Conservation (phyloP, 2,329 filamentous ascomycete species). For the Diaporthe citriasiana region DNA sequence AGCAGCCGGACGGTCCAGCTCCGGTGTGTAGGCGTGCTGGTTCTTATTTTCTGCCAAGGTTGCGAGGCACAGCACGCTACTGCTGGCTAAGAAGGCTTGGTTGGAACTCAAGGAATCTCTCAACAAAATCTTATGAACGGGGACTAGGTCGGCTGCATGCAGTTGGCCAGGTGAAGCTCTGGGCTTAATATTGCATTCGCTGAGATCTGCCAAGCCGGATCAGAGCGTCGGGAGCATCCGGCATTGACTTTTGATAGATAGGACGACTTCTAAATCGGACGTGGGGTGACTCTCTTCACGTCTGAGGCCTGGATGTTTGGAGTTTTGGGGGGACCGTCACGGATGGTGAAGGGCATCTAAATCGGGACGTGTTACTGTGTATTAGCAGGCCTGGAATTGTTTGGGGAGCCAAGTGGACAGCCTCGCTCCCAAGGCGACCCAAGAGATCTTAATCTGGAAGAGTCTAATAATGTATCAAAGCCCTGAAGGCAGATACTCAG, state of each 20-base stretch:
- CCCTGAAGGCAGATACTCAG: neutral
- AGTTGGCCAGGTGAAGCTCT: conserved; percentile 27
- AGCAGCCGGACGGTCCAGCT: neutral
- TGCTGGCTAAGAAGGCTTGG: conserved; percentile 26
- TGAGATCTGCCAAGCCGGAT: conserved; percentile 27
- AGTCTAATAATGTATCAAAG: conserved; percentile 21
- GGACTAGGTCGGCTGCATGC: conserved; percentile 10
- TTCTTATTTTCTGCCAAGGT: conserved; percentile 15
- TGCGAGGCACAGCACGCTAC: conserved; percentile 8
- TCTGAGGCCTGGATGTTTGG: conserved; percentile 27
- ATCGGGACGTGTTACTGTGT: neutral
- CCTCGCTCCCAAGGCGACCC: conserved; percentile 17
- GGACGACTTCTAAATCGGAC: conserved; percentile 27
- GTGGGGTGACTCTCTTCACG: conserved; percentile 7
- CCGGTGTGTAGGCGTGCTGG: neutral
- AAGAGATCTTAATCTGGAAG: conserved; percentile 14
- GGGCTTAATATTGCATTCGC: conserved; percentile 26
- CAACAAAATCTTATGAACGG: conserved; percentile 24
- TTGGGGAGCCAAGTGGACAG: neutral
- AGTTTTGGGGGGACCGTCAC: conserved; percentile 12
- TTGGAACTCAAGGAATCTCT: conserved; percentile 30
- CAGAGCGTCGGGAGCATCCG: conserved; percentile 27
- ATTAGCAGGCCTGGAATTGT: conserved; percentile 5
- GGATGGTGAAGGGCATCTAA: conserved; percentile 18
- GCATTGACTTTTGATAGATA: conserved; percentile 15